Evolutionary conservation across 179 eudicot species (phyloP).

Genomic region (Silene vulgaris): DNA sequence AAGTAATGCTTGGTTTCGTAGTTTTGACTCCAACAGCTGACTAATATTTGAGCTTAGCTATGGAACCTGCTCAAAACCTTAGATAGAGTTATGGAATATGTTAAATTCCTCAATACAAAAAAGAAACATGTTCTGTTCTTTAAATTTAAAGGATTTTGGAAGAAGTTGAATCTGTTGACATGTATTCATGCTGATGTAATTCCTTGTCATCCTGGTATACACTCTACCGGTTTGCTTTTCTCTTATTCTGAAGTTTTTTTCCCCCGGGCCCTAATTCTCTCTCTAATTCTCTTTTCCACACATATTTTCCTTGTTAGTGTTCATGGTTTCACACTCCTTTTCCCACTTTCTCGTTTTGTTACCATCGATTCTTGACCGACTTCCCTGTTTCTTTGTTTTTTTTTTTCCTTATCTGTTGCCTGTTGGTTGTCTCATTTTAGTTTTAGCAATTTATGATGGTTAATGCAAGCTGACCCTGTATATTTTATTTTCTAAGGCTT

Average conservation of each 20-base stretch:
- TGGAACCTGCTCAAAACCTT: background rate
- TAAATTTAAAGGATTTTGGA: conserved; percentile 1
- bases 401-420: no score
- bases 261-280: background rate
- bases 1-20: conserved; percentile 11
- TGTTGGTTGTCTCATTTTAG: background rate
- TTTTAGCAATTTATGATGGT: background rate
- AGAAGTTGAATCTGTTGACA: background rate
- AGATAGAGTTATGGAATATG: background rate
- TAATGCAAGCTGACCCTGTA: background rate
- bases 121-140: background rate
- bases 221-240: background rate
- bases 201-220: background rate
- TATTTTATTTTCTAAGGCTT: background rate
- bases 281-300: background rate
- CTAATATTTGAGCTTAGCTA: background rate
- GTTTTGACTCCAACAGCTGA: background rate
- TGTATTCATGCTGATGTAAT: background rate
- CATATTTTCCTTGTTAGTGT: background rate
- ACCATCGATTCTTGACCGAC: background rate
- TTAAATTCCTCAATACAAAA: background rate
- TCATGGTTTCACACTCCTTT: background rate
- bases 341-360: background rate
- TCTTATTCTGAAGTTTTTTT: background rate
- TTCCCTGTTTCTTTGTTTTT: background rate